Evolutionary conservation across 805 yeast species (phyloP).

Genomic region (Crinitomyces ghanaensis): DNA sequence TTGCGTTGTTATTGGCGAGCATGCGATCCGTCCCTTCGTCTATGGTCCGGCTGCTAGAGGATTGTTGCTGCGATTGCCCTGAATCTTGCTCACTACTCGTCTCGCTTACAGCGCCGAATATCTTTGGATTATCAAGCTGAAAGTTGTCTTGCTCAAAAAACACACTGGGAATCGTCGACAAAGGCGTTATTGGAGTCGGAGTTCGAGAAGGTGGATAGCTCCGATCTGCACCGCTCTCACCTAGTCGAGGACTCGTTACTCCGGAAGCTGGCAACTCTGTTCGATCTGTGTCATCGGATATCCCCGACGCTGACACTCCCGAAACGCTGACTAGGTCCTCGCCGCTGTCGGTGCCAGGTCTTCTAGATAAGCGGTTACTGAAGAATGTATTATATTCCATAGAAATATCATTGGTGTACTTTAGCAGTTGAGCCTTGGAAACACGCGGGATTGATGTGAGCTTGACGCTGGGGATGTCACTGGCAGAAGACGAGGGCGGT

Average conservation of each 20-base stretch:
- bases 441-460: constrained; percentile 42
- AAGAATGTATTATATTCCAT: constrained; percentile 30
- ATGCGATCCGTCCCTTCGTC: constrained; percentile 26
- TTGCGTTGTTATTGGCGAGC: constrained; percentile 40
- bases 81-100: constrained; percentile 30
- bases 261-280: not conserved
- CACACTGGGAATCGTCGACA: constrained; percentile 51
- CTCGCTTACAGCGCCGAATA: constrained; percentile 64
- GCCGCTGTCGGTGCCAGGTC: constrained; percentile 2
- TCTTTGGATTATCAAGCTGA: constrained; percentile 77
- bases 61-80: too few species aligned
- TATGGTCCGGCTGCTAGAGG: too few species aligned
- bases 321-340: not conserved
- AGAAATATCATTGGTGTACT: constrained; percentile 35
- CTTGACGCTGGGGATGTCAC: constrained; percentile 76
- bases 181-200: constrained; percentile 14
- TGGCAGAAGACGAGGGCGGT: constrained; percentile 59
- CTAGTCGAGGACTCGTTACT: not conserved
- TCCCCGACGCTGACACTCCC: not conserved
- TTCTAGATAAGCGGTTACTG: constrained; percentile 7
- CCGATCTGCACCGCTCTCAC: not conserved
- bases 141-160: constrained; percentile 60
- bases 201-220: constrained; percentile 1
- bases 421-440: constrained; percentile 31
- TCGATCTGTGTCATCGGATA: not conserved